phyloP scores from a whole-genome alignment of 768 basidiomycete genomes.

The Leccinum truebloodii region DNA sequence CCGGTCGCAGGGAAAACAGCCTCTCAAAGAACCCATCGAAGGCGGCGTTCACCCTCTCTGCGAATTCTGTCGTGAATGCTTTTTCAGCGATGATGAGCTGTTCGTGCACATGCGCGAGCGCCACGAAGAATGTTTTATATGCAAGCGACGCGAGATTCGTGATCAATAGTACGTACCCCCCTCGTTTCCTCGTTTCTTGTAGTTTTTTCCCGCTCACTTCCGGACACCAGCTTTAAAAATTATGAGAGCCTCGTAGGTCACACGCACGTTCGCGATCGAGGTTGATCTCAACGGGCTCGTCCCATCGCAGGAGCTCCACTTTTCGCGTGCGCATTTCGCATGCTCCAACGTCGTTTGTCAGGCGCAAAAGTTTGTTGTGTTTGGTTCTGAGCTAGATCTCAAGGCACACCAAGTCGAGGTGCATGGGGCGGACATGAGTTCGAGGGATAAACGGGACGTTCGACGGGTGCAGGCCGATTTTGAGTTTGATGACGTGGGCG shows the following conservation, averaged over 20 bases:
- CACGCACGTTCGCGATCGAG: neutral
- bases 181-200: neutral
- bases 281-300: neutral
- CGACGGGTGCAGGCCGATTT: slow-evolving; percentile 65
- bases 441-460: slow-evolving; percentile 68
- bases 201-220: neutral
- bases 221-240: slow-evolving; percentile 62
- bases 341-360: slow-evolving; percentile 76
- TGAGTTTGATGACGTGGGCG: slow-evolving; percentile 62
- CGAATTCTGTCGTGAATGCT: slow-evolving; percentile 90
- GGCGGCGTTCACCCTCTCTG: slow-evolving; percentile 79
- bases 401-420: slow-evolving; percentile 89
- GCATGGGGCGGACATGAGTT: slow-evolving; percentile 73
- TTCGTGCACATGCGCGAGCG: slow-evolving; percentile 89
- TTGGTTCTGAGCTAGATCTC: slow-evolving; percentile 82
- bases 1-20: slow-evolving; percentile 37
- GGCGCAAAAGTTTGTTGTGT: slow-evolving; percentile 93
- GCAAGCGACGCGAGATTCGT: slow-evolving; percentile 75
- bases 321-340: slow-evolving; percentile 72
- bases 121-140: slow-evolving; percentile 97
- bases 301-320: slow-evolving; percentile 64
- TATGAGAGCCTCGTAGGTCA: slow-evolving; percentile 66
- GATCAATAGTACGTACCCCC: slow-evolving; percentile 77
- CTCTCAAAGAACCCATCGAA: slow-evolving; percentile 57
- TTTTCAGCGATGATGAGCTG: slow-evolving; percentile 92